Percentiles rank a stretch among this genome's conserved stretches.
Evolutionary conservation across 176 grass and related monocot species (phyloP).

Genomic region (Lolium perenne): DNA sequence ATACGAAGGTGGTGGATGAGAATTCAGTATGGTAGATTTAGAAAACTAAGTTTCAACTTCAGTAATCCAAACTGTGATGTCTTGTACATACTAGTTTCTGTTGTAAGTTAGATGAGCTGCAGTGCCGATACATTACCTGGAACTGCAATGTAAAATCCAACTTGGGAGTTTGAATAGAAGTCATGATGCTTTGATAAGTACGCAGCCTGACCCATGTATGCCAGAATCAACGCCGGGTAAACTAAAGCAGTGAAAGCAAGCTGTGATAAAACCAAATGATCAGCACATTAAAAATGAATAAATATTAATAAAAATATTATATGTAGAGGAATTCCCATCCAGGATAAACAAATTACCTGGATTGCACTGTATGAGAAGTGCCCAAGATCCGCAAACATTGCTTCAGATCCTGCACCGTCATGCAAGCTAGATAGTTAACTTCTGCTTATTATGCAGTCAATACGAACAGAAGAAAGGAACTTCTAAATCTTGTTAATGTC

Average conservation of each 20-base stretch:
- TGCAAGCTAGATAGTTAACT: conserved; percentile 23
- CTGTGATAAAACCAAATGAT: conserved; percentile 50
- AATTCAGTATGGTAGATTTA: background rate
- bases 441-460: background rate
- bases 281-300: background rate
- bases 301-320: conserved; percentile 7
- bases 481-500: background rate
- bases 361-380: conserved; percentile 97
- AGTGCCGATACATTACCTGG: conserved; percentile 64
- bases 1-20: background rate
- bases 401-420: conserved; percentile 81
- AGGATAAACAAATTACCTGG: conserved; percentile 60
- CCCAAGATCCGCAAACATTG: conserved; percentile 99
- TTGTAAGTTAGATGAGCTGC: conserved; percentile 12
- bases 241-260: conserved; percentile 95
- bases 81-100: background rate
- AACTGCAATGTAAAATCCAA: conserved; percentile 98
- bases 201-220: conserved; percentile 99
- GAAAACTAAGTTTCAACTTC: background rate
- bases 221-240: conserved; percentile 90
- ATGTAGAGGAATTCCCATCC: background rate
- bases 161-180: conserved; percentile 72
- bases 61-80: background rate
- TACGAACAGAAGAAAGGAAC: background rate
- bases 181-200: conserved; percentile 94